Base-by-base conservation (phyloP, 106 monocot genomes). In the Phalaenopsis aphrodite region DNA sequence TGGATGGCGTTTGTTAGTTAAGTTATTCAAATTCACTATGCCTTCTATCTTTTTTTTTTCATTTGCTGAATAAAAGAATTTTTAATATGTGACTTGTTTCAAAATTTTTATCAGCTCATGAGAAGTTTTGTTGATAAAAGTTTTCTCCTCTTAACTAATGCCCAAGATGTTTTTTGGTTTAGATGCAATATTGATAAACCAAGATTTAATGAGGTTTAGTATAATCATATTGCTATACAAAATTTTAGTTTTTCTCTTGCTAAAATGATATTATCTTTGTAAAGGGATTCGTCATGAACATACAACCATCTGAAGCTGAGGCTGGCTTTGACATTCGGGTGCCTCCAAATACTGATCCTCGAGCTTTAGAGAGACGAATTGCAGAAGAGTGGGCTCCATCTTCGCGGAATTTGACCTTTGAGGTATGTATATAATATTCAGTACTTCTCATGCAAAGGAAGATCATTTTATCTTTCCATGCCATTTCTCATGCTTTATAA, bases 321-420 rank as follows among this genome's bases (percentile, higher is more conserved):
- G 88, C 90, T 46, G 98, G 98, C 76, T 86, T 99, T 75, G 98
- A 99, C 77, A 84, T 99, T 49, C 85, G 98, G 73, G 85, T 99
- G 42, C 94, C 98, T 68, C 95, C 98, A 68, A 84, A 78, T 81
- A 84, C 77, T 77, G 87, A 95, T 82, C 19, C 72, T 82, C 85
- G 86, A 55, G 93, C 88, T 79, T 58, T 99, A 68, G 89, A 91
- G 84, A 93, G 79, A 80, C 91, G 93, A 19, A 83, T 99, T 82
- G 87, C 88, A 74, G 95, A 99, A 78, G 95, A 95, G 56, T 99
- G 99, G 99, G 95, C 99, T 42, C 95, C 99, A 72, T 87, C 91
- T 72, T 87, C 85, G n/a, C 87, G 99, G 42, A 99, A 99, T 64
- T 85, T 99, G 92, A 87, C 95, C 48, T 94, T 86, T 84, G 89